These are phyloP conservation scores for Mallotus nudiflorus DNA, from an alignment of 345 rosid genomes.

Conservation along the genomic window DNA sequence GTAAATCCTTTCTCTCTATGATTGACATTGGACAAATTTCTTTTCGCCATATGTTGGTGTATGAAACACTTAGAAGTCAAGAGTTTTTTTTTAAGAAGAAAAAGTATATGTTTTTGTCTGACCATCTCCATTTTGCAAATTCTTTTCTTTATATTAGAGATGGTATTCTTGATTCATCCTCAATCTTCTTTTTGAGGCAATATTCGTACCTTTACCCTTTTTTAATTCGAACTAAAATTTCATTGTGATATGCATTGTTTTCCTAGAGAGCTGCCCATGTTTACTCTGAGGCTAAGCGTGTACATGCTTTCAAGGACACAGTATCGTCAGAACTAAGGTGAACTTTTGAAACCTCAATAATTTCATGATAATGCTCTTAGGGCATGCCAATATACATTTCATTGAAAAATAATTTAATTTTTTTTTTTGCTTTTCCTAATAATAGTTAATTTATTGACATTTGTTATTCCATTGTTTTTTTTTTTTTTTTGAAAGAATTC, in stretches of 20 bases:
- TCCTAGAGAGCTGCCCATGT: conserved; percentile 88
- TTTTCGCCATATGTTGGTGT: too few relatives aligned
- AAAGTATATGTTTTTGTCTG: not conserved
- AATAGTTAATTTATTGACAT: not conserved
- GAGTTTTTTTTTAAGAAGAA: not conserved
- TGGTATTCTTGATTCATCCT: not conserved
- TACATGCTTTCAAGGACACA: conserved; percentile 77
- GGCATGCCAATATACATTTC: not conserved
- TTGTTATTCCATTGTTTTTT: not conserved
- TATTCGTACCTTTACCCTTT: not conserved
- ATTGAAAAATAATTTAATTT: too few relatives aligned
- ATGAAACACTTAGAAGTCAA: not conserved
- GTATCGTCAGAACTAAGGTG: conserved; percentile 71
- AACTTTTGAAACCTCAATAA: not conserved
- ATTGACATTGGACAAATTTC: too few relatives aligned
- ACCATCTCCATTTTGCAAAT: not conserved
- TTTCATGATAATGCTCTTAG: not conserved
- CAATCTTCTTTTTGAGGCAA: not conserved
- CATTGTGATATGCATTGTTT: not conserved
- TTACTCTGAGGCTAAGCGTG: conserved; percentile 86
- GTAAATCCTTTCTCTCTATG: too few relatives aligned
- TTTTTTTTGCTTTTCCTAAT: not conserved
- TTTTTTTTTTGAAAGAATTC: too few relatives aligned
- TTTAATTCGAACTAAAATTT: not conserved
- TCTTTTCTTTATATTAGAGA: not conserved